Conservation (phyloP, 192 early-diverging fungal species). For the Powellomyces hirtus region DNA sequence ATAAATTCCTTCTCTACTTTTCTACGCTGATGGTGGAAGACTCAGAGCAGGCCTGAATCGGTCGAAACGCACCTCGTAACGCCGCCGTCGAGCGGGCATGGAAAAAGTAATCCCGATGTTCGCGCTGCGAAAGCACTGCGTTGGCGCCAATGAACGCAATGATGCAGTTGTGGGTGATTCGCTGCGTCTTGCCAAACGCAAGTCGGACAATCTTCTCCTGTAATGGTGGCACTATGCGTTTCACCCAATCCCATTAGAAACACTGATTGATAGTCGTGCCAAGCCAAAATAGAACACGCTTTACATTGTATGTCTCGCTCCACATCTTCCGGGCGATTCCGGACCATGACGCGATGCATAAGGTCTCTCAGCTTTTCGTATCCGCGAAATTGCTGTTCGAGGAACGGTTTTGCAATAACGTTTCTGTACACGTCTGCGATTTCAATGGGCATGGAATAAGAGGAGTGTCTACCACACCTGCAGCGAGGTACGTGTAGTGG, state of each 20-base stretch:
- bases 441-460: conserved; percentile 7
- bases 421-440: conserved; percentile 52
- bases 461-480: background rate
- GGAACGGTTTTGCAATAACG: conserved; percentile 55
- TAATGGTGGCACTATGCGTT: conserved; percentile 57
- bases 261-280: too few species aligned
- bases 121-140: conserved; percentile 59
- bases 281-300: too few species aligned
- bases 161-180: conserved; percentile 54
- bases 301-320: conserved; percentile 47
- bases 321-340: conserved; percentile 60
- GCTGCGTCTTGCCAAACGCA: conserved; percentile 48
- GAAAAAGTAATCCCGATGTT: conserved; percentile 70
- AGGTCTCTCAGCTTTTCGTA: conserved; percentile 48
- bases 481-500: too few species aligned
- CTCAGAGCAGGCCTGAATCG: too few species aligned
- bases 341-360: conserved; percentile 72
- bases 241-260: background rate
- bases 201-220: conserved; percentile 45
- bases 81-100: conserved; percentile 57
- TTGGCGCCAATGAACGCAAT: conserved; percentile 70
- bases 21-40: too few species aligned
- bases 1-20: background rate
- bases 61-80: too few species aligned
- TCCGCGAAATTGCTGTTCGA: conserved; percentile 46